Percentiles rank a stretch among this genome's conserved stretches.
These are phyloP conservation scores for Heteromeles arbutifolia DNA, from an alignment of 306 rosid species.

Conservation along the genomic window DNA sequence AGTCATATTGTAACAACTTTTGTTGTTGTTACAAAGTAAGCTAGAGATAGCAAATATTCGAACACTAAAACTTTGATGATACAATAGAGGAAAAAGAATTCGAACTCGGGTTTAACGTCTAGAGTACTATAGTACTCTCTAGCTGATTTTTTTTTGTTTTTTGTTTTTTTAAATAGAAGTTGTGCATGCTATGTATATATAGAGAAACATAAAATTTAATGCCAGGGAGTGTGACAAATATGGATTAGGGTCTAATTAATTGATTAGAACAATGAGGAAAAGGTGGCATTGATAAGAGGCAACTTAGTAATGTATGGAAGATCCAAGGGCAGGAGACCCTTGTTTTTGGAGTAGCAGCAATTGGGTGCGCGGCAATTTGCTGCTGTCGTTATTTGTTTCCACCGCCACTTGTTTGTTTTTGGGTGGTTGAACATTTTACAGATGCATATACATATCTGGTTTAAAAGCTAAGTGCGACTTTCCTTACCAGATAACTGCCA, in stretches of 20 bases:
- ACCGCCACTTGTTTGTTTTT: neutral
- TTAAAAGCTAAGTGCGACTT: neutral
- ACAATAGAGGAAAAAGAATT: too few relatives aligned
- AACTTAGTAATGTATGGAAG: slow-evolving; percentile 2
- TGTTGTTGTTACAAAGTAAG: neutral
- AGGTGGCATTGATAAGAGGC: neutral
- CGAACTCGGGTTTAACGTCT: neutral
- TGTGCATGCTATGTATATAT: neutral
- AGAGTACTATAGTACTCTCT: too few relatives aligned
- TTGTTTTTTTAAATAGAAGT: neutral
- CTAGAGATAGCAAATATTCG: neutral
- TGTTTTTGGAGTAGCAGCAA: slow-evolving; percentile 17
- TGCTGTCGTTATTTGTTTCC: slow-evolving; percentile 7
- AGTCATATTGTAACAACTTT: neutral
- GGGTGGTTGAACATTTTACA: neutral
- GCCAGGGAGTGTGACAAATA: slow-evolving; percentile 4
- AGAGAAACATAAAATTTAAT: neutral
- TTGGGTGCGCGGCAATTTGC: neutral
- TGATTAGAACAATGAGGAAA: slow-evolving; percentile 13
- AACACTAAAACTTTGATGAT: neutral
- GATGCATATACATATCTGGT: neutral
- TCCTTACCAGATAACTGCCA: neutral
- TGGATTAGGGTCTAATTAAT: neutral
- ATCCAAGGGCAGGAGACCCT: slow-evolving; percentile 21
- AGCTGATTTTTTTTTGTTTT: neutral